Percentiles rank a stretch among this genome's conserved stretches.
Evolutionary conservation across 441 rosid genomes (phyloP).

Genomic region (Mallotus repandus): DNA sequence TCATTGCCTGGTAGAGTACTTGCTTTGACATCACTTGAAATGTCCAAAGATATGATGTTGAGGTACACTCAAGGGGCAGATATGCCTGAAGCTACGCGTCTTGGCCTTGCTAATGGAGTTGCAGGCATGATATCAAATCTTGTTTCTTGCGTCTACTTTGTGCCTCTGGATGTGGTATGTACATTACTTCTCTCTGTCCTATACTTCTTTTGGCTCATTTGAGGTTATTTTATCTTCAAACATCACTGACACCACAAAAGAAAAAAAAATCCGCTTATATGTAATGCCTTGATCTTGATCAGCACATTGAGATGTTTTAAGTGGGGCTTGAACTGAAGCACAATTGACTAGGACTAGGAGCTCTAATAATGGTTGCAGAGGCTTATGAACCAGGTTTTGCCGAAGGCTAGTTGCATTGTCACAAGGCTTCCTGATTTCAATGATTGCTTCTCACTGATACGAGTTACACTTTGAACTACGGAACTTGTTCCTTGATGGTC

Average conservation of each 20-base stretch:
- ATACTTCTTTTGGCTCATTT: slow-evolving; percentile 1
- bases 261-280: no score
- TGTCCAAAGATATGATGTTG: slow-evolving; percentile 52
- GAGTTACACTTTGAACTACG: not conserved
- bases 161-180: slow-evolving; percentile 69
- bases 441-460: not conserved
- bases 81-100: slow-evolving; percentile 52
- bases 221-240: slow-evolving; percentile 35
- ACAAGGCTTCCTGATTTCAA: no score
- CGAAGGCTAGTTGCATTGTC: no score
- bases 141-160: slow-evolving; percentile 54
- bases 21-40: slow-evolving; percentile 59
- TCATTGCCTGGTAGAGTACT: slow-evolving; percentile 59
- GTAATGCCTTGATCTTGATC: no score
- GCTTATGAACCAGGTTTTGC: no score
- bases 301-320: no score
- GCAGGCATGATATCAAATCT: slow-evolving; percentile 66
- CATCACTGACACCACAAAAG: slow-evolving; percentile 27
- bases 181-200: not conserved
- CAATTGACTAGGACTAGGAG: no score
- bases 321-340: no score
- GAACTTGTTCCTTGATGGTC: not conserved
- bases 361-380: no score
- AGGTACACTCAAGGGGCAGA: slow-evolving; percentile 36
- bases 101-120: slow-evolving; percentile 57